Percentiles rank a stretch among this genome's conserved stretches.
Conservation (phyloP, 1,284 basidiomycete species). For the Mycosarcoma maydis region DNA sequence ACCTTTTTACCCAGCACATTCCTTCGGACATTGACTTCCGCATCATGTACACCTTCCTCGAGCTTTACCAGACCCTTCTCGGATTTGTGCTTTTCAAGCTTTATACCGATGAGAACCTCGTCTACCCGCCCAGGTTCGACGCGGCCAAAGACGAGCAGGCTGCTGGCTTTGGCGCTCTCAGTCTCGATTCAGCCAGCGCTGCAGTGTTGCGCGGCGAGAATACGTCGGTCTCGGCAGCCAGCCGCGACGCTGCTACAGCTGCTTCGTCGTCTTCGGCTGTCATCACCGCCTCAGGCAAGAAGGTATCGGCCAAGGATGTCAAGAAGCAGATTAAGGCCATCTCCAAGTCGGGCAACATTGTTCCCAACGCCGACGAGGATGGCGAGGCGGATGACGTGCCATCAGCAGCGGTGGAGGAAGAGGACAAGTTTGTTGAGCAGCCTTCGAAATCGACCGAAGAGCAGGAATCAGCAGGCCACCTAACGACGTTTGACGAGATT, state of each 20-base stretch:
- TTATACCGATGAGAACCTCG: conserved; percentile 90
- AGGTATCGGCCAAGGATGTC: conserved; percentile 70
- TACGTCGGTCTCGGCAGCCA: conserved; percentile 3
- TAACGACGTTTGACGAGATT: conserved; percentile 81
- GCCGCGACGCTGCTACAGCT: conserved; percentile 22
- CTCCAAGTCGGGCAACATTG: conserved; percentile 41
- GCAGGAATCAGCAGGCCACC: conserved; percentile 68
- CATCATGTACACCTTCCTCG: conserved; percentile 97
- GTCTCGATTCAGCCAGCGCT: conserved; percentile 73
- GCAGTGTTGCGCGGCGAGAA: conserved; percentile 57
- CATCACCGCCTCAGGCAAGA: conserved; percentile 64
- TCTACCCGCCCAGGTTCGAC: conserved; percentile 94
- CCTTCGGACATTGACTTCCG: conserved; percentile 96
- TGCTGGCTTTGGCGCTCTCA: conserved; percentile 85
- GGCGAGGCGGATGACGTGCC: conserved; percentile 27
- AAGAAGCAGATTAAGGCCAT: conserved; percentile 71
- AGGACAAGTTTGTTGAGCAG: conserved; percentile 56
- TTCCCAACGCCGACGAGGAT: conserved; percentile 37
- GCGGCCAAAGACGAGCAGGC: conserved; percentile 83
- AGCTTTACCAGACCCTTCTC: conserved; percentile 95
- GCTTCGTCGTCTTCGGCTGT: conserved; percentile 37
- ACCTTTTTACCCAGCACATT: conserved; percentile 95
- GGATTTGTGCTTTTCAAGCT: conserved; percentile 98
- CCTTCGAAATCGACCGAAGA: conserved; percentile 74
- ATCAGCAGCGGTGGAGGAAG: conserved; percentile 20